Evolutionary conservation across 1,284 basidiomycete species (phyloP).

Genomic region (Calocybe gambosa): DNA sequence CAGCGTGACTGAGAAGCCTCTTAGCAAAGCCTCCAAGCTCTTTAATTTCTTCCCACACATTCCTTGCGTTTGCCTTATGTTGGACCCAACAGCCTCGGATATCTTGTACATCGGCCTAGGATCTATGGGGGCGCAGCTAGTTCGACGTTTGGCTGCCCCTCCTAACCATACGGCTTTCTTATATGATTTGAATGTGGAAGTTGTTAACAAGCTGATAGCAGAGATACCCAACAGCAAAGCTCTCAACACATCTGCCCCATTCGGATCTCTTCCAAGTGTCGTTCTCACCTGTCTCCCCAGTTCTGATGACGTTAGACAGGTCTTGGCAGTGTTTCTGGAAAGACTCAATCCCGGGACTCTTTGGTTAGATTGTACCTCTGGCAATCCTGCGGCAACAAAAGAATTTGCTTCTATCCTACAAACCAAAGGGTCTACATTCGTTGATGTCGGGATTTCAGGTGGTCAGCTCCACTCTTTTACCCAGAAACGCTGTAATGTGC

Average conservation of each 20-base stretch:
- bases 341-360: constrained; percentile 6
- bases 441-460: constrained; percentile 10
- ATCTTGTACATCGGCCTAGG: constrained; percentile 11
- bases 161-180: constrained; percentile 3
- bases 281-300: constrained; percentile 11
- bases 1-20: background rate
- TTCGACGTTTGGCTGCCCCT: constrained; percentile 5
- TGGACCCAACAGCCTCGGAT: background rate
- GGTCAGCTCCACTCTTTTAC: background rate
- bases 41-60: background rate
- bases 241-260: background rate
- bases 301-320: constrained; percentile 6
- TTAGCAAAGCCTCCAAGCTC: background rate
- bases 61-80: background rate
- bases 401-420: constrained; percentile 1
- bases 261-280: constrained; percentile 7
- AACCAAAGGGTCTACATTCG: constrained; percentile 2
- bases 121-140: constrained; percentile 8
- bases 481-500: background rate
- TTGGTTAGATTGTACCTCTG: constrained; percentile 13
- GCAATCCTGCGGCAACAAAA: constrained; percentile 6
- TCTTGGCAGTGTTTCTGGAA: constrained; percentile 1
- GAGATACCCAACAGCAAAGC: constrained; percentile 5
- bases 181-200: constrained; percentile 5
- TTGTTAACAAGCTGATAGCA: background rate